Evolutionary conservation across 1,139 yeast genomes (phyloP), one percentile per base, ranked within the genome.

Genomic region (Nakaseomyces delphensis): DNA sequence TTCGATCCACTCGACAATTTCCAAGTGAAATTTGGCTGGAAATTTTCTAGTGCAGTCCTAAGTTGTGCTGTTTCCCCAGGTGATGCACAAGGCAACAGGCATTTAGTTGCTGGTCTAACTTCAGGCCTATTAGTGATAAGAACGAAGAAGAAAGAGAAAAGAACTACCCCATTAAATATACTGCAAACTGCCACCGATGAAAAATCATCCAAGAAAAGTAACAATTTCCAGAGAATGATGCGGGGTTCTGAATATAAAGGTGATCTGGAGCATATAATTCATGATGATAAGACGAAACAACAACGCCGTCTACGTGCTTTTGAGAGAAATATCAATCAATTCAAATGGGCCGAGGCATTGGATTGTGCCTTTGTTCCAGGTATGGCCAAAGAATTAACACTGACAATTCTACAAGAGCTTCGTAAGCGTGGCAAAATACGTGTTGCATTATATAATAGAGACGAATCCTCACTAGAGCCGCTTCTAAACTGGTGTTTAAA

Each of bases 1-100:
- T 85, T 91, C 62, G 97, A 89, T 63, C 77, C 85, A 28, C 67
- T 77, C 29, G 71, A 81, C 20, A 68, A 82, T 39, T 91, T 94
- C 89, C 83, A 83, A 48, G 96, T 89, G 49, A 84, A 83, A 60
- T 91, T 87, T 62, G 97, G 97, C 36, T 91, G 97, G 97, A 91
- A 89, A 63, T 89, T 83, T 58, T 95, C 96, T 32, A 87, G 93
- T 13, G 94, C 95, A 35, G 96, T 91, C 0, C 69, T 91, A 52
- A 73, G 87, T 54, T 80, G 95, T 60, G 97, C 89, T 7, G 83
- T 89, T 9, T 84, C 96, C 8, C 97, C 97, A 16, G 79, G 81
- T 48, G 80, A 52, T 41, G 57, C 62, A 7, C 55, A 53, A 43
- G 60, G 62, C 28, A 60, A 59, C 41, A 83, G 83, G 65, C 97